Evolutionary conservation across 2,329 filamentous ascomycete genomes (phyloP), one percentile per base, ranked within the genome.

Genomic region (Mycosphaerelloides madeirae): DNA sequence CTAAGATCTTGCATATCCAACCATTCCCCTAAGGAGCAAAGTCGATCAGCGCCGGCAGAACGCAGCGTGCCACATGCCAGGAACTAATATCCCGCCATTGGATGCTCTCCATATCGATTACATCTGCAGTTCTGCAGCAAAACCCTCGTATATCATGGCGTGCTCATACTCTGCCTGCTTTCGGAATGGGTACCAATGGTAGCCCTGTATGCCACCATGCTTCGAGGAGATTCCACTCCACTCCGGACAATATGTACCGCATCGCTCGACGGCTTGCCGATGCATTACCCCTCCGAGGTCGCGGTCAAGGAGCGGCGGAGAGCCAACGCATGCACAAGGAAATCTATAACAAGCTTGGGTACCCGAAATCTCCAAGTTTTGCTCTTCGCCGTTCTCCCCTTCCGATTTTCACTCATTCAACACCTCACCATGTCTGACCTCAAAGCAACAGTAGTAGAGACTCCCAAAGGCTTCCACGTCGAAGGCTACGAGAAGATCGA

Each of bases 401-500:
- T 32, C 13, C 15, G 31, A 32, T 5, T n/a, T 32, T 32, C 31
- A 5, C 15, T 32, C 15, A 12, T 12, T 14, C 15, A 15, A 29
- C 31, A 22, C 46, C 48, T 58, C 60, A 68, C 53, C 51, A 85
- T 86, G 82, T 86, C 83, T 61, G 81, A 86, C 62, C 75, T 84
- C 62, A 82, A 79, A 59, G 83, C 83, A 46, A 75, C 75, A 41
- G 81, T 86, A 52, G 66, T 72, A 49, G 77, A 83, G 67, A 85
- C 80, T 50, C 67, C 73, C 55, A 70, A 73, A 48, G 83, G 83
- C 29, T 86, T 86, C 67, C 79, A 83, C 53, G 82, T 86, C 49
- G 78, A 81, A 55, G 83, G 83, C 18, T 85, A 84, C 56, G 83
- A 87, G 71, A 86, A 84, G 72, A 85, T 86, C 60, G 78, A 84